Percentiles rank a stretch among this genome's conserved stretches.
phyloP scores from a whole-genome alignment of 2,329 filamentous ascomycete genomes.

The Myriosclerotinia scirpicola region DNA sequence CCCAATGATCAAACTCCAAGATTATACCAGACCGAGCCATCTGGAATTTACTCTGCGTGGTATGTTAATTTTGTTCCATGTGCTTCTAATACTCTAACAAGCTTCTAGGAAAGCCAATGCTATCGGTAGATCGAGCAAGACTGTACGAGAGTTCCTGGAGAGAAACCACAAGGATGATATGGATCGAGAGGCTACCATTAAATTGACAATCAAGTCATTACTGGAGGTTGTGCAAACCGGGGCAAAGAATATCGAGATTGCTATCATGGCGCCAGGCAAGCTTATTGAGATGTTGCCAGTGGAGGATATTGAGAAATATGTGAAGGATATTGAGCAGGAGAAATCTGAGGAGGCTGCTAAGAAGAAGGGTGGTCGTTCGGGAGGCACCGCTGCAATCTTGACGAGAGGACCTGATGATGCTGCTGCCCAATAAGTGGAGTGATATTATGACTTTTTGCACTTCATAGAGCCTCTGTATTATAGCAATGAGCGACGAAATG shows the following conservation, averaged over 20 bases:
- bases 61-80: constrained; percentile 48
- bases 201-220: constrained; percentile 95
- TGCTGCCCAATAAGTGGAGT: constrained; percentile 29
- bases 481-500: constrained; percentile 40
- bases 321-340: constrained; percentile 98
- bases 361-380: constrained; percentile 82
- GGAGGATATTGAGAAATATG: constrained; percentile 94
- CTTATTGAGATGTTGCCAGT: constrained; percentile 88
- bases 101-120: constrained; percentile 90
- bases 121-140: constrained; percentile 98
- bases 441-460: constrained; percentile 29
- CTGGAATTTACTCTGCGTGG: constrained; percentile 98
- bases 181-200: constrained; percentile 94
- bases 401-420: constrained; percentile 56
- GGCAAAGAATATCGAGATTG: constrained; percentile 99
- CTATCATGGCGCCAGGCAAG: constrained; percentile 94
- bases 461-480: constrained; percentile 40
- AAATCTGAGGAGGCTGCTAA: constrained; percentile 98
- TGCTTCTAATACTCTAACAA: constrained; percentile 25
- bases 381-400: constrained; percentile 72
- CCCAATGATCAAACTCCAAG: constrained; percentile 84
- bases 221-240: constrained; percentile 98
- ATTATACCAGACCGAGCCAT: constrained; percentile 98
- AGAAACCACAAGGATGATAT: constrained; percentile 98
- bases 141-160: constrained; percentile 96